Evolutionary conservation across 495 filamentous ascomycete genomes (phyloP), one percentile per base, ranked within the genome.

Genomic region (Astrothelium macrocarpum): DNA sequence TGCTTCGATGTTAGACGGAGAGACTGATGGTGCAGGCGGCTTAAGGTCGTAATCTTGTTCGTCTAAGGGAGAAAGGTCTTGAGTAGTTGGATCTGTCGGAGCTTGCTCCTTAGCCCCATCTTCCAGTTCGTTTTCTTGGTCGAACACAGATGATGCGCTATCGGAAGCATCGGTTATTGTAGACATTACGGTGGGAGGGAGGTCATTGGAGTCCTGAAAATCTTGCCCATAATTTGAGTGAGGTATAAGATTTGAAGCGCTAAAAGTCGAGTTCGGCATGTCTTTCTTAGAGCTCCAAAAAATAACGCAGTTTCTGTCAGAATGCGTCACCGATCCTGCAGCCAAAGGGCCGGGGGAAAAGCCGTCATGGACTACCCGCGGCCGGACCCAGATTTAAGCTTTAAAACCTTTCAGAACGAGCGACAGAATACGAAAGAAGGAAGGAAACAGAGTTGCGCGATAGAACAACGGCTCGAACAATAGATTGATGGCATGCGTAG

Each of bases 11-110:
- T 76, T 76, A 31, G 64, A 62, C 36, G 68, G 67, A 7, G 70
- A 68, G 10, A 70, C 49, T 20, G 66, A 65, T 5, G 74, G 74
- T 32, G 71, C 68, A 18, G 73, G 74, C 28, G 74, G 64, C 43
- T 71, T 68, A 12, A 76, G 70, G 43, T 76, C 74, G 63, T 74
- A 76, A 14, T 68, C 64, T 32, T 60, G 59, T 59, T 71, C 67
- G 42, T 71, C 69, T 1, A 60, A 28, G 14, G 53, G 64, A 1
- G 67, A 65, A 28, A 39, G 23, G 39, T 67, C 53, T 46, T 32
- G 61, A 12, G 66, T 66, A 1, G 65, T 70, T 2, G 68, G 59
- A 45, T 64, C 59, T 11, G 67, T 71, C 11, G 32, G 32, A 46
- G 60, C 43, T 31, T 36, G 60, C 11, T 62, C 60, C 12, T 58